Conservation (phyloP, 2,329 filamentous ascomycete genomes). For the Penicillium capsulatum region DNA sequence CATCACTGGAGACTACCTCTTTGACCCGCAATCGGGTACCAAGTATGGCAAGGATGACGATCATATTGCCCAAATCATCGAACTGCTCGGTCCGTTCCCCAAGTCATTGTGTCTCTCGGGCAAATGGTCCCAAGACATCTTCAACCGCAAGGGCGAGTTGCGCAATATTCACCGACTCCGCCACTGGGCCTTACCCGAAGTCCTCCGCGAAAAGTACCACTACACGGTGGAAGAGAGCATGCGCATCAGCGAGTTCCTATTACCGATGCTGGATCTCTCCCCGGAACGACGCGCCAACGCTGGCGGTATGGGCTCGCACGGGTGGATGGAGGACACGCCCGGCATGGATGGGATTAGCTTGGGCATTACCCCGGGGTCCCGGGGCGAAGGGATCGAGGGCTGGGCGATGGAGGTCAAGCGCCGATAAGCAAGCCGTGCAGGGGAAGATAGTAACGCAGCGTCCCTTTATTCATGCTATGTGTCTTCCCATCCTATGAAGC, state of each 20-base stretch:
- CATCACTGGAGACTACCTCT: slow-evolving; percentile 96
- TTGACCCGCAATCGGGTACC: slow-evolving; percentile 95
- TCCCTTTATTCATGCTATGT: slow-evolving; percentile 6
- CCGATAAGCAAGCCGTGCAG: slow-evolving; percentile 47
- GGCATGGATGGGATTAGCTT: slow-evolving; percentile 81
- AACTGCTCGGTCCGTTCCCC: slow-evolving; percentile 88
- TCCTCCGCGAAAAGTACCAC: slow-evolving; percentile 94
- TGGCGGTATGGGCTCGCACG: slow-evolving; percentile 85
- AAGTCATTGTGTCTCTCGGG: slow-evolving; percentile 87
- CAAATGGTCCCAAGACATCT: slow-evolving; percentile 98
- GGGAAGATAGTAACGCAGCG: slow-evolving; percentile 10
- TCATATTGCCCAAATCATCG: slow-evolving; percentile 98
- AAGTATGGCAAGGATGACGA: slow-evolving; percentile 99
- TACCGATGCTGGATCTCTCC: slow-evolving; percentile 84
- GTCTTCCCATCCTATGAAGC: slow-evolving; percentile 1
- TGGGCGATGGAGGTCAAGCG: slow-evolving; percentile 88
- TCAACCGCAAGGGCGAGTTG: slow-evolving; percentile 94
- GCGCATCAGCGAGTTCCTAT: slow-evolving; percentile 74
- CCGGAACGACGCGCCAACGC: slow-evolving; percentile 90
- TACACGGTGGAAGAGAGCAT: slow-evolving; percentile 79
- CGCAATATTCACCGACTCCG: slow-evolving; percentile 95
- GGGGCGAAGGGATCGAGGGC: slow-evolving; percentile 88
- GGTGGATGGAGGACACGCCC: slow-evolving; percentile 76
- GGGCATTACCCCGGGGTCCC: slow-evolving; percentile 71
- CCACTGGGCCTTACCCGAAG: slow-evolving; percentile 92